phyloP scores from a whole-genome alignment of 331 rosid species.

The Spiraea crenata region DNA sequence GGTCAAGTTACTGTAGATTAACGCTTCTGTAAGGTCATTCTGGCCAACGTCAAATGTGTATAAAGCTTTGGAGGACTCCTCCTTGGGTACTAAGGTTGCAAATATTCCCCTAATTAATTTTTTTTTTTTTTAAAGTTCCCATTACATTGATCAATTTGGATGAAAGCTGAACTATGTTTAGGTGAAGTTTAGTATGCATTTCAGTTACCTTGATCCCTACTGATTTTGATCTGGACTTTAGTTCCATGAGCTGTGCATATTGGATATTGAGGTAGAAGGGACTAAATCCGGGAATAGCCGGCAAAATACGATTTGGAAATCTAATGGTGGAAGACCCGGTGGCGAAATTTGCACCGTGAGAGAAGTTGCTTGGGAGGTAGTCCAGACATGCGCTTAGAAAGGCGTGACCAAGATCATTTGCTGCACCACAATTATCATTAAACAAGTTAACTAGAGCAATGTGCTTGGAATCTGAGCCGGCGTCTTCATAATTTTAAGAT shows the following conservation, averaged over 20 bases:
- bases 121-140: no score
- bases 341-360: conserved; percentile 49
- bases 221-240: conserved; percentile 25
- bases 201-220: conserved; percentile 41
- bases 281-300: conserved; percentile 33
- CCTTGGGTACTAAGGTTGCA: conserved; percentile 32
- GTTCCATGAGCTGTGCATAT: conserved; percentile 26
- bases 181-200: no score
- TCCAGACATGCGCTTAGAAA: conserved; percentile 44
- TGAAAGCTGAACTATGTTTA: no score
- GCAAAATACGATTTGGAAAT: conserved; percentile 25
- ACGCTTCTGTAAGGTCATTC: conserved; percentile 42
- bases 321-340: conserved; percentile 41
- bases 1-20: conserved; percentile 23
- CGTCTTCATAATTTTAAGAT: no score
- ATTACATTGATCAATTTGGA: no score
- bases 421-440: conserved; percentile 30
- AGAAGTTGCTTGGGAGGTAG: conserved; percentile 38
- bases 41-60: conserved; percentile 69
- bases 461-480: no score
- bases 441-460: no score
- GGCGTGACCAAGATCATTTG: conserved; percentile 27
- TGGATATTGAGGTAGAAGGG: conserved; percentile 42
- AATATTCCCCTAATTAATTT: conserved; percentile 32
- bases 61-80: conserved; percentile 39